Evolutionary conservation across 306 rosid species (phyloP).

Genomic region (Medicago lupulina): DNA sequence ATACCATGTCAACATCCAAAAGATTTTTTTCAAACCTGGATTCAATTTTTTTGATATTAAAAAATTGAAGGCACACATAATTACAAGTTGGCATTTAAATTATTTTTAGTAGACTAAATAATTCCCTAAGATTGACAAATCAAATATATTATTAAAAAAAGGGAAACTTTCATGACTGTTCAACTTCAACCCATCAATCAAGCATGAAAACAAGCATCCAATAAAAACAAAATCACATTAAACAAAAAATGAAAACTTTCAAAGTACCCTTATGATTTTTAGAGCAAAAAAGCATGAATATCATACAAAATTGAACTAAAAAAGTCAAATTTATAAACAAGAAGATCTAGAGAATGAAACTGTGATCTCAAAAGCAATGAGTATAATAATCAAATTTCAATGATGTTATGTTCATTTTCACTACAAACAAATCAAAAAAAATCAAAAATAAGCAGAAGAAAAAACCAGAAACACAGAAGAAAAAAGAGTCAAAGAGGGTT

Average conservation of each 20-base stretch:
- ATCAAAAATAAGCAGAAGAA: not conserved
- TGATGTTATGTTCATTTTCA: not conserved
- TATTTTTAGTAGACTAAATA: slow-evolving; percentile 19
- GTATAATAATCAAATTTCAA: slow-evolving; percentile 16
- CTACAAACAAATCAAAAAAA: slow-evolving; percentile 35
- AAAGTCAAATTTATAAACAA: slow-evolving; percentile 29
- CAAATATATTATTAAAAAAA: not conserved
- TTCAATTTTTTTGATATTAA: slow-evolving; percentile 37
- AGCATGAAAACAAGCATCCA: slow-evolving; percentile 43
- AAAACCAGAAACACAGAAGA: not conserved
- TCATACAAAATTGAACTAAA: slow-evolving; percentile 18
- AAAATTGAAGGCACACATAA: slow-evolving; percentile 31
- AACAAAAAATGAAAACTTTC: slow-evolving; percentile 17
- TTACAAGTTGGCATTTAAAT: slow-evolving; percentile 28
- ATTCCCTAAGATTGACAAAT: slow-evolving; percentile 36
- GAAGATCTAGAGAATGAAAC: slow-evolving; percentile 39
- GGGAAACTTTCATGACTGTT: slow-evolving; percentile 36
- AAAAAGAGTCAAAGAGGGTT: not conserved
- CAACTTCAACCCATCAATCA: slow-evolving; percentile 39
- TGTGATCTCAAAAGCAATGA: slow-evolving; percentile 41
- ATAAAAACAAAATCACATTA: not conserved
- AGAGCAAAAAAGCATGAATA: slow-evolving; percentile 7
- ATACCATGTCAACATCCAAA: slow-evolving; percentile 36
- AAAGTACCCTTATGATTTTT: not conserved
- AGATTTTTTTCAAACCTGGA: slow-evolving; percentile 41